A percentile compares a stretch with the other conserved stretches of the same genome.
Evolutionary conservation across 1,284 basidiomycete species (phyloP).

Genomic region (Apiotrichum sp.): DNA sequence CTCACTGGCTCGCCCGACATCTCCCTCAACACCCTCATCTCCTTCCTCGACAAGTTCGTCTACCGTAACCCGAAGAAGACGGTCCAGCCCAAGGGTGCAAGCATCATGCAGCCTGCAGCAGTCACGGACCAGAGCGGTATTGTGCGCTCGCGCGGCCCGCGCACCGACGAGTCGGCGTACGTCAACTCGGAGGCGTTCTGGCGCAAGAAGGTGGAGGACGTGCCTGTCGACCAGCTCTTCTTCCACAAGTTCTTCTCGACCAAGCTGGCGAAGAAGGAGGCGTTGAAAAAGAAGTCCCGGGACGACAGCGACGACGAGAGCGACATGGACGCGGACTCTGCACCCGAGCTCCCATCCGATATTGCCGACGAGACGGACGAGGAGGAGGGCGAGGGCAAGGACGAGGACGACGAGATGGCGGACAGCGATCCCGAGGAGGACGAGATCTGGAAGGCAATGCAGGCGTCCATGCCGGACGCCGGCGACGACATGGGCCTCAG

Average conservation of each 20-base stretch:
- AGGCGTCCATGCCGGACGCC: conserved; percentile 63
- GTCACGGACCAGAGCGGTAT: conserved; percentile 60
- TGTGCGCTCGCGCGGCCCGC: conserved; percentile 61
- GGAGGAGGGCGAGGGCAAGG: conserved; percentile 15
- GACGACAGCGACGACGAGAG: conserved; percentile 25
- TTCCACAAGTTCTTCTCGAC: conserved; percentile 53
- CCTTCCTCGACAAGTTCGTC: conserved; percentile 83
- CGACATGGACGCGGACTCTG: conserved; percentile 20
- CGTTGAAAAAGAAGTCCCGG: conserved; percentile 41
- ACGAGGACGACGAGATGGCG: conserved; percentile 32
- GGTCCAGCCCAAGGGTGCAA: conserved; percentile 60
- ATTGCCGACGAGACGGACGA: conserved; percentile 26
- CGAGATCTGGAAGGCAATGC: conserved; percentile 87
- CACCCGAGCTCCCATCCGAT: conserved; percentile 6
- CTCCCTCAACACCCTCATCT: conserved; percentile 83
- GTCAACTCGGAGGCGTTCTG: conserved; percentile 64
- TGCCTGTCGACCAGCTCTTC: conserved; percentile 79
- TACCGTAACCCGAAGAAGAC: conserved; percentile 95
- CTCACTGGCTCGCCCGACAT: conserved; percentile 81
- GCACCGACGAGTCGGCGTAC: conserved; percentile 45
- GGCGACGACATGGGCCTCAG: conserved; percentile 57
- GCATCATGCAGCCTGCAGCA: conserved; percentile 93
- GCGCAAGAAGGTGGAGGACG: conserved; percentile 63
- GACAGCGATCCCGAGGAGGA: conserved; percentile 54
- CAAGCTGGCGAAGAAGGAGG: conserved; percentile 53